Conservation (phyloP, 75 land plant genomes). For the Cryptomeria japonica region DNA sequence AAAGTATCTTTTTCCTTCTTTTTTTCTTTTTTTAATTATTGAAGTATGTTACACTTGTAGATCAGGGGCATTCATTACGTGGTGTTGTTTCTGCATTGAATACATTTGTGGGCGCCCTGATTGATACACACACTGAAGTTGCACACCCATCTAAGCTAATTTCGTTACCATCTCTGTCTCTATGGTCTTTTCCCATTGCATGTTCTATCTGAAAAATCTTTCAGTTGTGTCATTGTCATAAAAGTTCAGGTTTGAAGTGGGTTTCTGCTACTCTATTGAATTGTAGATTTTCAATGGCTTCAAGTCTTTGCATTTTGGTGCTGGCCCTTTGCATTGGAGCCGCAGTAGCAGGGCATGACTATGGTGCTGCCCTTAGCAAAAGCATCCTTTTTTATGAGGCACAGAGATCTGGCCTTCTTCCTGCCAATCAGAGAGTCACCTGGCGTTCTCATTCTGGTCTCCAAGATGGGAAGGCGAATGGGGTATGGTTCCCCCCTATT, state of each 20-base stretch:
- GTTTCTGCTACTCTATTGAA: not conserved
- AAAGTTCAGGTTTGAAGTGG: not conserved
- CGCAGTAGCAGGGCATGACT: constrained; percentile 34
- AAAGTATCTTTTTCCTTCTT: not conserved
- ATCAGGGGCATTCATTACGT: not conserved
- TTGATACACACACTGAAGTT: not conserved
- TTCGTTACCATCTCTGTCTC: not conserved
- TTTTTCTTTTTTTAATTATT: no score
- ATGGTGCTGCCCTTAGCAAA: constrained; percentile 58
- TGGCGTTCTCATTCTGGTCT: constrained; percentile 82
- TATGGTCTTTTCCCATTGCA: not conserved
- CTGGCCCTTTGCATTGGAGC: constrained; percentile 1
- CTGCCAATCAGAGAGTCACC: constrained; percentile 49
- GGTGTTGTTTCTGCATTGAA: not conserved
- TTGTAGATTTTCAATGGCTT: constrained; percentile 1
- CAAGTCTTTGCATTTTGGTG: not conserved
- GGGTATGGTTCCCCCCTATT: constrained; percentile 28
- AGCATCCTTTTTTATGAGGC: constrained; percentile 74
- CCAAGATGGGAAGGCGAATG: constrained; percentile 49
- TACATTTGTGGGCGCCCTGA: not conserved
- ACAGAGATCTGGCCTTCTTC: constrained; percentile 73
- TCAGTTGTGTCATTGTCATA: not conserved
- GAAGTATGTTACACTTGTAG: not conserved
- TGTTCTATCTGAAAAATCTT: not conserved
- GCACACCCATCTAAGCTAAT: not conserved